These are phyloP conservation scores for Candida dajiaensis DNA, from an alignment of 805 yeast species.

Conservation along the genomic window DNA sequence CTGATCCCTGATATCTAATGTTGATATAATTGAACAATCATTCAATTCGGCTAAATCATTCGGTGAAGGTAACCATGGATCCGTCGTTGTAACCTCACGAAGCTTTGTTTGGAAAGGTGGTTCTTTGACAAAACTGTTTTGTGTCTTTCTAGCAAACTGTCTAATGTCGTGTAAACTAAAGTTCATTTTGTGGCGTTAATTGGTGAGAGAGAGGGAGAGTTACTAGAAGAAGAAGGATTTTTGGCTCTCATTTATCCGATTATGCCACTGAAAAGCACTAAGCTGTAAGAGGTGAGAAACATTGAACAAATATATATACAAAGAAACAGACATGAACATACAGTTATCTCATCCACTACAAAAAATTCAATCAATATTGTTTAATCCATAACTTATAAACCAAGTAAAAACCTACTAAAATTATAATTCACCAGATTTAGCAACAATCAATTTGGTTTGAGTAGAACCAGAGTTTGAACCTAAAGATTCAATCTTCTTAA, in stretches of 20 bases:
- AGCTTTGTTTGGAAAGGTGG: not conserved
- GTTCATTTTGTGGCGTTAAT: not conserved
- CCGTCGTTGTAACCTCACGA: not conserved
- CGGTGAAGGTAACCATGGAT: not conserved
- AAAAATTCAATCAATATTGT: not conserved
- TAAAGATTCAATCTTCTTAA: conserved; percentile 9
- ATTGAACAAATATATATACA: too few species aligned
- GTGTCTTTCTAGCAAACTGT: not conserved
- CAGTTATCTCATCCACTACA: too few species aligned
- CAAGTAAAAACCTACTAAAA: not conserved
- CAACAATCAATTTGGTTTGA: conserved; percentile 4
- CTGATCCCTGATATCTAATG: not conserved
- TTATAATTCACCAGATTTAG: conserved; percentile 11
- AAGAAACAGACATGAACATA: too few species aligned
- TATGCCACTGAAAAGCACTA: too few species aligned
- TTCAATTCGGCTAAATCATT: not conserved
- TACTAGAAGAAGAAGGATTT: not conserved
- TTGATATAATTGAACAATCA: not conserved
- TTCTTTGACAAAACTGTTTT: not conserved
- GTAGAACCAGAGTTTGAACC: conserved; percentile 13
- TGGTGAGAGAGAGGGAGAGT: not conserved
- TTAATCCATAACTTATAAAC: not conserved
- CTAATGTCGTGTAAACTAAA: not conserved
- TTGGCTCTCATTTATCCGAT: not conserved
- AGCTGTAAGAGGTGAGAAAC: too few species aligned